phyloP scores from a whole-genome alignment of 441 rosid genomes.

The Cnidoscolus chayamansa region DNA sequence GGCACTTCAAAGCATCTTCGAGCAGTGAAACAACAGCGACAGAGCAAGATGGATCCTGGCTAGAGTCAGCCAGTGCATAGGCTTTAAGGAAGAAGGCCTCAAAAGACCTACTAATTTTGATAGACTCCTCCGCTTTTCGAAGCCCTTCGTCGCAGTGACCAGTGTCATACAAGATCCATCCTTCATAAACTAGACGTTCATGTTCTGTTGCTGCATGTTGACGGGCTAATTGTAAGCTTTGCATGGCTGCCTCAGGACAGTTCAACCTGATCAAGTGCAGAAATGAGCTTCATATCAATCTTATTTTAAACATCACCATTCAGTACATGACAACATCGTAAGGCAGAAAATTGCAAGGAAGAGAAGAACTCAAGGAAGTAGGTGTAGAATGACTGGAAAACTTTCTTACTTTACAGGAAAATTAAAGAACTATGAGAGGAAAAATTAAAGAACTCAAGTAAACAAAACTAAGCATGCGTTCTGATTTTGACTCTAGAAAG shows the following conservation, averaged over 20 bases:
- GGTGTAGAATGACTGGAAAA: neutral
- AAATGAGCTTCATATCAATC: neutral
- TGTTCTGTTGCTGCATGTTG: conserved; percentile 84
- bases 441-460: neutral
- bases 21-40: conserved; percentile 81
- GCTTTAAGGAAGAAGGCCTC: conserved; percentile 97
- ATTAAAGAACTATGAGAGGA: neutral
- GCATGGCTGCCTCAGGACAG: conserved; percentile 95
- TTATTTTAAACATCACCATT: conserved; percentile 6
- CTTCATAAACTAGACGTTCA: conserved; percentile 89
- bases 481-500: neutral
- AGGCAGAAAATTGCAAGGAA: neutral
- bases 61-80: conserved; percentile 93
- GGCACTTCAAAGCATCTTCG: conserved; percentile 86
- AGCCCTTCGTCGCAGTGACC: conserved; percentile 95
- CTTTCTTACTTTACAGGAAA: neutral
- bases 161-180: conserved; percentile 95
- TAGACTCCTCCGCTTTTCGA: conserved; percentile 84
- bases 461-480: neutral
- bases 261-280: conserved; percentile 56
- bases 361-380: neutral
- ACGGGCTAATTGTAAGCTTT: conserved; percentile 86
- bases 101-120: conserved; percentile 71
- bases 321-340: conserved; percentile 5
- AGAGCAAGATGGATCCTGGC: conserved; percentile 78